A percentile compares a stretch with the other conserved stretches of the same genome.
phyloP scores from a whole-genome alignment of 164 flowering plant genomes.

The Tetracentron sinense region DNA sequence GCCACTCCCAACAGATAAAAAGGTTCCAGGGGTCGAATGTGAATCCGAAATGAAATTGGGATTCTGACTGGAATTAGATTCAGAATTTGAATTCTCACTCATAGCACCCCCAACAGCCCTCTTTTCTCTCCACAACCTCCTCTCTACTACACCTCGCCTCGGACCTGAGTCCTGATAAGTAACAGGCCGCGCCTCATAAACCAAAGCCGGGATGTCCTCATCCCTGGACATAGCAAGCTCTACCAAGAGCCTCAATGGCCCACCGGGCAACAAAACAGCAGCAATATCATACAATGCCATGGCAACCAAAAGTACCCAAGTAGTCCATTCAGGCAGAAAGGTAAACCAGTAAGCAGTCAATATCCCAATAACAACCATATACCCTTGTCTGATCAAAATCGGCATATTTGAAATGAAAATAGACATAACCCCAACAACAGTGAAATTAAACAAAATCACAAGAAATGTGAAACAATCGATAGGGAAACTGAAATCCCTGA shows the following conservation, averaged over 20 bases:
- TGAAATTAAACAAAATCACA: slow-evolving; percentile 67
- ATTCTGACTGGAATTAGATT: slow-evolving; percentile 8
- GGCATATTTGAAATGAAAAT: slow-evolving; percentile 76
- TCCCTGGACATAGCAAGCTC: slow-evolving; percentile 95
- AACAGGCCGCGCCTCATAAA: slow-evolving; percentile 93
- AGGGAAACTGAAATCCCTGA: slow-evolving; percentile 43
- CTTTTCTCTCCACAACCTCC: slow-evolving; percentile 76
- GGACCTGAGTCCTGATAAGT: slow-evolving; percentile 23
- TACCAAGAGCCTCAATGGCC: slow-evolving; percentile 86
- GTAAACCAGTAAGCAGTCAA: slow-evolving; percentile 87
- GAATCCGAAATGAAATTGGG: slow-evolving; percentile 14
- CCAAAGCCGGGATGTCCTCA: slow-evolving; percentile 96
- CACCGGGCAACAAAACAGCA: slow-evolving; percentile 92
- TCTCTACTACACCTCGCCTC: slow-evolving; percentile 28
- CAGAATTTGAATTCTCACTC: slow-evolving; percentile 19
- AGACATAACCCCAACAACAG: slow-evolving; percentile 79
- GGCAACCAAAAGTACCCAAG: slow-evolving; percentile 76
- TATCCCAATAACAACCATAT: slow-evolving; percentile 72
- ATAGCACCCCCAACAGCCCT: slow-evolving; percentile 18
- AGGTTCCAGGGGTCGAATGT: slow-evolving; percentile 17
- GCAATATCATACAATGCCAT: slow-evolving; percentile 83
- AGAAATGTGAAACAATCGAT: slow-evolving; percentile 64
- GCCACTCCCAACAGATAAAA: slow-evolving; percentile 14
- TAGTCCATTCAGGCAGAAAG: slow-evolving; percentile 87
- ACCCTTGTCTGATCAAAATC: slow-evolving; percentile 53